These are phyloP conservation scores for Hirschfeldia incana DNA, from an alignment of 345 rosid genomes.

Conservation along the genomic window DNA sequence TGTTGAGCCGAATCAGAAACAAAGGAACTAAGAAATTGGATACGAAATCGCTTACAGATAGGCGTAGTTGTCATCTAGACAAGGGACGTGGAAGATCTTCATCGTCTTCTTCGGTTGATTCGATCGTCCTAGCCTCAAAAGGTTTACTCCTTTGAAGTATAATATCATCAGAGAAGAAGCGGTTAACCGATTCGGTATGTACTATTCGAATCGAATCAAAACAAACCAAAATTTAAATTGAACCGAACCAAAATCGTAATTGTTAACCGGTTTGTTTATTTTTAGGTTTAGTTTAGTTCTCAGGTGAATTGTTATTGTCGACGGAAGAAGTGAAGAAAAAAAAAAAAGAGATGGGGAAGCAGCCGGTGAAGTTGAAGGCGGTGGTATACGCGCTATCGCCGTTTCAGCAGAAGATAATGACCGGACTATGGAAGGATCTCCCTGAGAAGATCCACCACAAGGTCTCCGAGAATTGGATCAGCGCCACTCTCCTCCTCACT, in stretches of 20 bases:
- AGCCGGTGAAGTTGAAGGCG: conserved; percentile 79
- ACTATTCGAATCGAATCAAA: not conserved
- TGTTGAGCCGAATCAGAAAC: not conserved
- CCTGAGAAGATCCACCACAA: conserved; percentile 78
- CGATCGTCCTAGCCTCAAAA: not conserved
- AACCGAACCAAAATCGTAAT: conserved; percentile 12
- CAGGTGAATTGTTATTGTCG: not conserved
- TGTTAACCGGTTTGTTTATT: not conserved
- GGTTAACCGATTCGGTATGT: conserved; percentile 10
- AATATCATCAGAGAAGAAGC: too few relatives aligned
- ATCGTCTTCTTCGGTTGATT: conserved; percentile 39
- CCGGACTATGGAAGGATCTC: conserved; percentile 71
- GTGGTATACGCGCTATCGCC: conserved; percentile 81
- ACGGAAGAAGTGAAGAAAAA: conserved; percentile 14
- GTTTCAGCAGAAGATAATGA: conserved; percentile 77
- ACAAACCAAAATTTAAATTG: not conserved
- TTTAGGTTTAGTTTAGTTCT: not conserved
- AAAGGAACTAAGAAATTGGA: too few relatives aligned
- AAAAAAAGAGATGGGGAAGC: conserved; percentile 53
- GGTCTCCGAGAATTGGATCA: conserved; percentile 85
- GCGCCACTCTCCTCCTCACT: conserved; percentile 60
- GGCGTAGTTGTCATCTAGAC: conserved; percentile 89
- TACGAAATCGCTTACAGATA: conserved; percentile 53
- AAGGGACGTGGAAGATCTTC: conserved; percentile 69
- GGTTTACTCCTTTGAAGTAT: too few relatives aligned